phyloP scores from a whole-genome alignment of 208 protist genomes.

The Trypanosoma congolense region DNA sequence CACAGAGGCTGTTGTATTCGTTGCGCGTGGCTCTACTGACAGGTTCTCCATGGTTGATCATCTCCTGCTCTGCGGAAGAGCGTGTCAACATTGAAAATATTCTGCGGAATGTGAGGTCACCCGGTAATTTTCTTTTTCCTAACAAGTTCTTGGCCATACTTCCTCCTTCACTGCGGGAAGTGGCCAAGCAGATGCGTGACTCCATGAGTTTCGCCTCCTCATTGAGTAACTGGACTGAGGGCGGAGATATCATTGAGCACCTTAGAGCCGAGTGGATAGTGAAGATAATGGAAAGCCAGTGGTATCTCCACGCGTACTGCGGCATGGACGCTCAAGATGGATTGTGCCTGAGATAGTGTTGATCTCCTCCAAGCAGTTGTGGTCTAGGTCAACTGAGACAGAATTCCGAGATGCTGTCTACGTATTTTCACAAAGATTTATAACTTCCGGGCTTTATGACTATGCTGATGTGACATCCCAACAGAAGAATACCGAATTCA shows the following conservation, averaged over 20 bases:
- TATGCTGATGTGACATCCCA: background rate
- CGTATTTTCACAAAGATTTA: constrained; percentile 1
- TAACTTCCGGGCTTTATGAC: background rate
- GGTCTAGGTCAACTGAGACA: too few relatives aligned
- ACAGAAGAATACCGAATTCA: background rate
- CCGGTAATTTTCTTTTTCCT: constrained; percentile 18
- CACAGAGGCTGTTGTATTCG: constrained; percentile 38
- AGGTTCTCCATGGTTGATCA: constrained; percentile 59
- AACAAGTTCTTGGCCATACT: constrained; percentile 6
- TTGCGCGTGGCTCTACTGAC: constrained; percentile 50
- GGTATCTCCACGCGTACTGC: constrained; percentile 14
- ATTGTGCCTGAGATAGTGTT: constrained; percentile 22
- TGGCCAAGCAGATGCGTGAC: constrained; percentile 21
- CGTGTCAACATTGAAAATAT: constrained; percentile 9
- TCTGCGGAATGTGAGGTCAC: constrained; percentile 4
- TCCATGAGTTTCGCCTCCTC: constrained; percentile 18
- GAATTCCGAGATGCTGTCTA: background rate
- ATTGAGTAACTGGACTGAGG: constrained; percentile 13
- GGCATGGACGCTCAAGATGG: constrained; percentile 16
- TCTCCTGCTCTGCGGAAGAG: constrained; percentile 27
- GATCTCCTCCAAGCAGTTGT: background rate
- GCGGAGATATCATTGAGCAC: constrained; percentile 6
- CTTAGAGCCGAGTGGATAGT: background rate
- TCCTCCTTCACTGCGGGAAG: background rate
- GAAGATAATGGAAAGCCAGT: background rate